Conservation (phyloP, 129 eudicot species). For the Heracleum sosnowskyi region DNA sequence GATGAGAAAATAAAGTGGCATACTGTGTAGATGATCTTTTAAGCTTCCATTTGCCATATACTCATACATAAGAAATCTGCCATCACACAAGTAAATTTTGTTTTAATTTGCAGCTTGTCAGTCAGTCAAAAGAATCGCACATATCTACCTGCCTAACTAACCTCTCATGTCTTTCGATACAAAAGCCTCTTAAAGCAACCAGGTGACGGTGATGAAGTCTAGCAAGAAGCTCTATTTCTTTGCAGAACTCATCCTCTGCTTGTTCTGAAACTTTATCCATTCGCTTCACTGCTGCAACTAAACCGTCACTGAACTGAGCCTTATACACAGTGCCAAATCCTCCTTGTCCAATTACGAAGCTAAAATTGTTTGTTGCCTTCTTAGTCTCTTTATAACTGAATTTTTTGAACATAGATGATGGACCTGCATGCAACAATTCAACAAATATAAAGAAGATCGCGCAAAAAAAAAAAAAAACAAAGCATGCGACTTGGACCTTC, state of each 20-base stretch:
- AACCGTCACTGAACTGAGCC: constrained; percentile 72
- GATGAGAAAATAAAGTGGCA: constrained; percentile 16
- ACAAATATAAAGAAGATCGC: background rate
- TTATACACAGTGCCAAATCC: constrained; percentile 90
- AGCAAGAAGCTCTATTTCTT: constrained; percentile 92
- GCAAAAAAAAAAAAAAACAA: background rate
- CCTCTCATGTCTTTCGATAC: constrained; percentile 83
- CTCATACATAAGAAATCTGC: constrained; percentile 90
- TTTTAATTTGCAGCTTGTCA: constrained; percentile 10
- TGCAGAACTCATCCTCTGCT: constrained; percentile 86
- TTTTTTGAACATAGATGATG: constrained; percentile 63
- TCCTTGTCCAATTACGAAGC: constrained; percentile 73
- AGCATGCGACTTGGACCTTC: background rate
- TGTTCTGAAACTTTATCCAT: constrained; percentile 89
- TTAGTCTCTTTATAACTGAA: constrained; percentile 74
- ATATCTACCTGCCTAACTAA: constrained; percentile 12
- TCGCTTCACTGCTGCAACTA: constrained; percentile 70
- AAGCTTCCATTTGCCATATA: constrained; percentile 94
- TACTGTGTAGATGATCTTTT: constrained; percentile 89
- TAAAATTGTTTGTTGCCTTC: constrained; percentile 72
- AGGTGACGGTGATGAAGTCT: constrained; percentile 98
- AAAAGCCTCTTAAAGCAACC: constrained; percentile 88
- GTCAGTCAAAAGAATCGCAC: background rate
- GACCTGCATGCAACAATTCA: constrained; percentile 39
- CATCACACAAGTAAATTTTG: constrained; percentile 11